These are phyloP conservation scores for Melampsora occidentalis DNA, from an alignment of 1,284 basidiomycete genomes.

Conservation along the genomic window DNA sequence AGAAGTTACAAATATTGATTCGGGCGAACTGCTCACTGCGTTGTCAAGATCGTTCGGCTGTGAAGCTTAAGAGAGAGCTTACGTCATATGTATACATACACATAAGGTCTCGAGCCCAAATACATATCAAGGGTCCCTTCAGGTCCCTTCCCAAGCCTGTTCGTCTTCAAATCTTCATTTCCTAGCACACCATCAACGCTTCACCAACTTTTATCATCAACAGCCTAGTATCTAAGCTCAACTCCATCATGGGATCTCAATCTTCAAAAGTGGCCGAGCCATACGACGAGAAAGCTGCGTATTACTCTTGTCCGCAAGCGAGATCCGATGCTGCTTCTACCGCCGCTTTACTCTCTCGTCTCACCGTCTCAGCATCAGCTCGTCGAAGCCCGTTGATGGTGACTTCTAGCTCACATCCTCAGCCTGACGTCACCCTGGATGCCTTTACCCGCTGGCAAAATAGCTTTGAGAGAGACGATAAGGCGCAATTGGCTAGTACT, in stretches of 20 bases:
- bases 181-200: too few species aligned
- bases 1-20: too few species aligned
- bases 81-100: too few species aligned
- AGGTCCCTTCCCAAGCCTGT: too few species aligned
- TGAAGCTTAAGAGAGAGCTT: too few species aligned
- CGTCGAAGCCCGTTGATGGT: constrained; percentile 29
- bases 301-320: constrained; percentile 23
- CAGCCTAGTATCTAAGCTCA: too few species aligned
- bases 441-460: constrained; percentile 19
- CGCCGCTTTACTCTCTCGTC: constrained; percentile 20
- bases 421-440: constrained; percentile 1
- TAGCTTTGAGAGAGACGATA: constrained; percentile 56
- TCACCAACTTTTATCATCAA: too few species aligned
- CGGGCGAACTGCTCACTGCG: too few species aligned
- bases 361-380: constrained; percentile 12
- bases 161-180: too few species aligned
- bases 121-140: too few species aligned
- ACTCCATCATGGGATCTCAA: constrained; percentile 3
- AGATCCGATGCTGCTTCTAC: constrained; percentile 45
- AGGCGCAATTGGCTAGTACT: constrained; percentile 72
- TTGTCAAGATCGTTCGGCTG: too few species aligned
- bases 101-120: too few species aligned
- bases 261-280: constrained; percentile 23
- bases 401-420: background rate
- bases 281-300: constrained; percentile 9